Evolutionary conservation across 306 rosid species (phyloP).

Genomic region (Sechiopsis laciniata): DNA sequence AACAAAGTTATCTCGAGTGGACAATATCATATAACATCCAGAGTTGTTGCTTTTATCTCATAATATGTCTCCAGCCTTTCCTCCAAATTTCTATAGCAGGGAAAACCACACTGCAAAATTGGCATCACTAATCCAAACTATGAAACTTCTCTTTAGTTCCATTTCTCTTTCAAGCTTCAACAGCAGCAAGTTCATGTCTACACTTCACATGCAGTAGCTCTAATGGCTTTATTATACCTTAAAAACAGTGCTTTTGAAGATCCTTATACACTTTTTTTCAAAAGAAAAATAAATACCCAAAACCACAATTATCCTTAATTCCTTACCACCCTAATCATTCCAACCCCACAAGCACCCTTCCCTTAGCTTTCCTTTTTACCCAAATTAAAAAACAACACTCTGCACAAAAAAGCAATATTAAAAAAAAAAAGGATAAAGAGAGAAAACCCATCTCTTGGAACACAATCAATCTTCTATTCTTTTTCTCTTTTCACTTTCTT

Average conservation of each 20-base stretch:
- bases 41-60: too few relatives aligned
- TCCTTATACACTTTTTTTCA: constrained; percentile 7
- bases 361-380: neutral
- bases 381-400: neutral
- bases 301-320: constrained; percentile 5
- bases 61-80: too few relatives aligned
- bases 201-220: constrained; percentile 19
- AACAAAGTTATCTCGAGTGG: too few relatives aligned
- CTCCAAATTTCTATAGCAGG: too few relatives aligned
- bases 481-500: neutral
- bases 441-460: constrained; percentile 8
- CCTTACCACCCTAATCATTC: constrained; percentile 18
- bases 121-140: too few relatives aligned
- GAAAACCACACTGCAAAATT: too few relatives aligned
- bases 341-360: constrained; percentile 12
- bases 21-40: too few relatives aligned
- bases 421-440: neutral
- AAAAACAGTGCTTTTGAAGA: constrained; percentile 16
- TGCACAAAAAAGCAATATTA: neutral
- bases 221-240: constrained; percentile 1
- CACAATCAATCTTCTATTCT: constrained; percentile 4
- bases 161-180: neutral
- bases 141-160: neutral
- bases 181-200: constrained; percentile 1
- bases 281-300: neutral